Percentiles rank a stretch among this genome's conserved stretches.
phyloP scores from a whole-genome alignment of 805 yeast genomes.

The Nakazawaea populi region DNA sequence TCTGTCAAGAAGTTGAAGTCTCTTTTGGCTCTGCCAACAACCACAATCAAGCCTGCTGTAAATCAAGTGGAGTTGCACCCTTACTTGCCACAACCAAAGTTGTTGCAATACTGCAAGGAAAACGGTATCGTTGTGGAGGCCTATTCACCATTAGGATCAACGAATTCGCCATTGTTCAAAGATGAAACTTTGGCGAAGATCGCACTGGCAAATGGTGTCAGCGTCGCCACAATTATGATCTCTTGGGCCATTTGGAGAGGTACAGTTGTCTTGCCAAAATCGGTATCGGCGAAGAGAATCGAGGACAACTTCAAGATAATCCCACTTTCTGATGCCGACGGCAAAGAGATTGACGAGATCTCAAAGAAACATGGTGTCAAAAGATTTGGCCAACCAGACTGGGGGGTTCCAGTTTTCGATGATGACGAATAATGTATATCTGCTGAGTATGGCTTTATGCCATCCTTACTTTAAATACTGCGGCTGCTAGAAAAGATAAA shows the following conservation, averaged over 20 bases:
- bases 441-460: background rate
- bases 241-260: constrained; percentile 57
- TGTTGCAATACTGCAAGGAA: constrained; percentile 44
- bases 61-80: constrained; percentile 81
- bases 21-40: constrained; percentile 42
- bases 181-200: constrained; percentile 36
- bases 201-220: constrained; percentile 36
- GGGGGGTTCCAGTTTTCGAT: constrained; percentile 29
- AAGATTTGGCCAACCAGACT: constrained; percentile 31
- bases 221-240: constrained; percentile 46
- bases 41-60: constrained; percentile 55
- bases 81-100: constrained; percentile 57
- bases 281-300: constrained; percentile 25
- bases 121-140: constrained; percentile 63
- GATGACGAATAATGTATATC: constrained; percentile 12
- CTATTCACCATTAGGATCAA: constrained; percentile 72
- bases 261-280: constrained; percentile 33
- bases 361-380: constrained; percentile 20
- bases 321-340: constrained; percentile 29
- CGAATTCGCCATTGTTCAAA: constrained; percentile 45
- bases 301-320: constrained; percentile 29
- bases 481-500: background rate
- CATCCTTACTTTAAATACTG: background rate
- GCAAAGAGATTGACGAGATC: constrained; percentile 24
- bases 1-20: constrained; percentile 47